A percentile compares a stretch with the other conserved stretches of the same genome.
Evolutionary conservation across 768 basidiomycete genomes (phyloP).

Genomic region (Astraeus odoratus): DNA sequence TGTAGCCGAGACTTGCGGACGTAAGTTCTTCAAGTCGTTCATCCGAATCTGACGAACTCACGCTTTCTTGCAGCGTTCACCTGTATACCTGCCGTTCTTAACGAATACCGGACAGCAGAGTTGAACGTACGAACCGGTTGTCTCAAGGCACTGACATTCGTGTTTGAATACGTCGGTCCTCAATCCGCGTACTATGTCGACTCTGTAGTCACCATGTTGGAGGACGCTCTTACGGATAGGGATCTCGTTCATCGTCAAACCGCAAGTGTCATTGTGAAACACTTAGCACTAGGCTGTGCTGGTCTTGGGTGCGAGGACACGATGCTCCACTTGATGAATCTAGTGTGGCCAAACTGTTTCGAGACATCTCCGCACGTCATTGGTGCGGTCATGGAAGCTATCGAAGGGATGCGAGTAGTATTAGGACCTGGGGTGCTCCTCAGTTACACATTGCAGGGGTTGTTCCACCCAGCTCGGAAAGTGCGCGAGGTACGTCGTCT

Average conservation of each 20-base stretch:
- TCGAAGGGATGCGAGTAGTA: slow-evolving; percentile 96
- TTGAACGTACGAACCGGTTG: slow-evolving; percentile 98
- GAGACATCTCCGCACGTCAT: slow-evolving; percentile 98
- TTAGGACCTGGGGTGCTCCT: slow-evolving; percentile 90
- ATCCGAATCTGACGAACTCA: slow-evolving; percentile 2
- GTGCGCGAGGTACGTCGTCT: slow-evolving; percentile 77
- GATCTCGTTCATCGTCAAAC: slow-evolving; percentile 99
- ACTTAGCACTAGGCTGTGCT: slow-evolving; percentile 92
- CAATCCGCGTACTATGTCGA: slow-evolving; percentile 97
- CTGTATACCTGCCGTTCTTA: slow-evolving; percentile 96
- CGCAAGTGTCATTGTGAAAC: slow-evolving; percentile 97
- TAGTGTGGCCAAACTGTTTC: slow-evolving; percentile 99
- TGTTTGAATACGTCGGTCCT: slow-evolving; percentile 97
- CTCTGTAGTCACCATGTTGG: slow-evolving; percentile 95
- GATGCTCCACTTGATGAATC: slow-evolving; percentile 94
- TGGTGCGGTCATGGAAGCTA: slow-evolving; percentile 95
- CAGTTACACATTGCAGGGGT: slow-evolving; percentile 87
- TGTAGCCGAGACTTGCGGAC: slow-evolving; percentile 89
- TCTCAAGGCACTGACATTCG: slow-evolving; percentile 96
- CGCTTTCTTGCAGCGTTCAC: slow-evolving; percentile 65
- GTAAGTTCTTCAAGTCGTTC: slow-evolving; percentile 23
- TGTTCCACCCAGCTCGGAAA: slow-evolving; percentile 96
- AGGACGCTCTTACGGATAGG: slow-evolving; percentile 96
- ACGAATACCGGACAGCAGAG: slow-evolving; percentile 97
- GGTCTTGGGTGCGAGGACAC: slow-evolving; percentile 98